phyloP scores from a whole-genome alignment of 345 rosid species.

The Geranium brycei region DNA sequence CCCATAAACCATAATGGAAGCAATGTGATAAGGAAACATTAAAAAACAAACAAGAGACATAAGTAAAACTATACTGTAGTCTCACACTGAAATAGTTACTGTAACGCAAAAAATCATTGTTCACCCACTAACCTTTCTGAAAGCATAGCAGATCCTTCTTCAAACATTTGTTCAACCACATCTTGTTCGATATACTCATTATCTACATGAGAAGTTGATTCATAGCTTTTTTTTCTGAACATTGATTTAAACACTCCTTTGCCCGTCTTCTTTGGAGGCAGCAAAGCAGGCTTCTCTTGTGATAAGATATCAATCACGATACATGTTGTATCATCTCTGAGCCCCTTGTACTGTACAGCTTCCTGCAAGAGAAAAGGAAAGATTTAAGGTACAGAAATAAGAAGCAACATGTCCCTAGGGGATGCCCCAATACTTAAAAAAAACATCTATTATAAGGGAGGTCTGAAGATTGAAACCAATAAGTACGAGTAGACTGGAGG shows the following conservation, averaged over 20 bases:
- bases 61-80: too few relatives aligned
- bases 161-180: slow-evolving; percentile 76
- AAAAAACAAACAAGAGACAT: too few relatives aligned
- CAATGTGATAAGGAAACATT: too few relatives aligned
- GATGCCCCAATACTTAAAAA: neutral
- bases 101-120: neutral
- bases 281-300: slow-evolving; percentile 63
- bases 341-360: slow-evolving; percentile 71
- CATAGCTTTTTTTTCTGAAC: slow-evolving; percentile 66
- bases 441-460: neutral
- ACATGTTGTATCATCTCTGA: slow-evolving; percentile 97
- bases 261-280: slow-evolving; percentile 57
- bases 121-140: slow-evolving; percentile 68
- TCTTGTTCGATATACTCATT: slow-evolving; percentile 67
- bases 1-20: too few relatives aligned
- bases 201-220: slow-evolving; percentile 56
- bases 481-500: too few relatives aligned
- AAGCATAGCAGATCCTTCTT: slow-evolving; percentile 96
- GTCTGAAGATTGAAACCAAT: neutral
- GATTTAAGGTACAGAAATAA: slow-evolving; percentile 7
- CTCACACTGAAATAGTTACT: too few relatives aligned
- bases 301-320: slow-evolving; percentile 86
- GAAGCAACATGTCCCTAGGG: neutral
- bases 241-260: slow-evolving; percentile 80
- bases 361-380: slow-evolving; percentile 40